Evolutionary conservation across 2,329 filamentous ascomycete genomes (phyloP), one percentile per base, ranked within the genome.

Genomic region (Onygenales sp.): DNA sequence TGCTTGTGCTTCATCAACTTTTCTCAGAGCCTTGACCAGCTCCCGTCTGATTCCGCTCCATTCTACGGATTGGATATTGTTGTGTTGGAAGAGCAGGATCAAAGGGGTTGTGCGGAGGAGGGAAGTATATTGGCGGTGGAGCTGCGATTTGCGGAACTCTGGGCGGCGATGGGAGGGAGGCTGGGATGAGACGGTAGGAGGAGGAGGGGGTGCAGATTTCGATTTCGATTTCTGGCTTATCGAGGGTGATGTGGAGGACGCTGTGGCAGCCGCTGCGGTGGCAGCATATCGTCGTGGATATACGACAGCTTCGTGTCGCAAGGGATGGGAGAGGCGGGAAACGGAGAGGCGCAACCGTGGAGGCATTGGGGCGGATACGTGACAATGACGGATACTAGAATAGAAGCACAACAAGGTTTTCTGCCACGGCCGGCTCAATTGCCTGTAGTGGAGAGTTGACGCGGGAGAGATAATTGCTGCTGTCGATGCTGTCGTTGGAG

Each of bases 101-200:
- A 96, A 72, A 42, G 91, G 90, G 9, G 88, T 86, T 21, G 89
- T 89, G 55, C 88, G 88, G 54, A 96, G 82, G 56, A 95, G 77
- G 46, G 91, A 93, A 50, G 91, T 88, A 73, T 96, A 96, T 62
- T 87, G 83, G 54, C 91, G 84, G 60, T 86, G 81, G 17, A 97
- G 79, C 72, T 98, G 93, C 13, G 90, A 86, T 74, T 97, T 95
- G 68, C 92, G 86, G 64, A 86, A 86, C 67, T 95, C 87, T 46
- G 91, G 82, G 17, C 85, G 86, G 67, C 92, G 88, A 67, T 94
- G 86, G 52, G 88, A 95, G 3, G 88, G 89, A 2, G 91, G 92
- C 70, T 96, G 90, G 1, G 83, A 86, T 0, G 83, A 66, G 51
- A 74, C 73, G 34, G 74, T 65, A 21, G 81, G 72, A 34, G 76